Evolutionary conservation across 1,284 basidiomycete species (phyloP).

Genomic region (Ganoderma resinaceum): DNA sequence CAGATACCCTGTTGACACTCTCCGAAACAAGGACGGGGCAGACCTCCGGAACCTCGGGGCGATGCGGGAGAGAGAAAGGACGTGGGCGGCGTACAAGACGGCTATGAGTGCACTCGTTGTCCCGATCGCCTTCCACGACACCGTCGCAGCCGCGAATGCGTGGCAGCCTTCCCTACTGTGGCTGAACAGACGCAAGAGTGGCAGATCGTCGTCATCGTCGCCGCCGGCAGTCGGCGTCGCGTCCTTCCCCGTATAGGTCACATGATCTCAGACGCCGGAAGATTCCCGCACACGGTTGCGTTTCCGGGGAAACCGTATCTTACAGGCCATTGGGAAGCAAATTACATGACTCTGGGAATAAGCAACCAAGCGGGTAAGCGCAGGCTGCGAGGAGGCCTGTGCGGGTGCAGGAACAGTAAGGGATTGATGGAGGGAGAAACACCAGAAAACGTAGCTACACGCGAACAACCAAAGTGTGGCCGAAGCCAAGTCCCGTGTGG

Average conservation of each 20-base stretch:
- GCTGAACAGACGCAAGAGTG: not conserved
- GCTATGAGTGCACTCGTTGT: not conserved
- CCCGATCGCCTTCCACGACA: not conserved
- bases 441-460: slow-evolving; percentile 24
- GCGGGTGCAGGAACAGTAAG: slow-evolving; percentile 30
- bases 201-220: not conserved
- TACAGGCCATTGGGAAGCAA: slow-evolving; percentile 24
- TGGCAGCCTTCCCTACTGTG: not conserved
- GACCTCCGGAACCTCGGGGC: not conserved
- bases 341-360: slow-evolving; percentile 23
- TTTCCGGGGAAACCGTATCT: slow-evolving; percentile 16
- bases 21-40: not conserved
- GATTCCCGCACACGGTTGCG: slow-evolving; percentile 12
- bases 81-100: not conserved
- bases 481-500: slow-evolving; percentile 26
- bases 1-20: not conserved
- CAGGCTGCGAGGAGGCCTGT: slow-evolving; percentile 20
- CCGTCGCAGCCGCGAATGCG: not conserved
- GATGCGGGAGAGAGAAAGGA: not conserved
- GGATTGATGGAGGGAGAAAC: slow-evolving; percentile 27
- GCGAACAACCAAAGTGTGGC: slow-evolving; percentile 24
- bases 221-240: not conserved
- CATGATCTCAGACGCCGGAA: slow-evolving; percentile 17
- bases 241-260: slow-evolving; percentile 10
- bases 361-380: slow-evolving; percentile 15